Evolutionary conservation across 225 moss, liverwort and hornwort species (phyloP), one percentile per base, ranked within the genome.

Genomic region (Pseudoscleropodium purum): DNA sequence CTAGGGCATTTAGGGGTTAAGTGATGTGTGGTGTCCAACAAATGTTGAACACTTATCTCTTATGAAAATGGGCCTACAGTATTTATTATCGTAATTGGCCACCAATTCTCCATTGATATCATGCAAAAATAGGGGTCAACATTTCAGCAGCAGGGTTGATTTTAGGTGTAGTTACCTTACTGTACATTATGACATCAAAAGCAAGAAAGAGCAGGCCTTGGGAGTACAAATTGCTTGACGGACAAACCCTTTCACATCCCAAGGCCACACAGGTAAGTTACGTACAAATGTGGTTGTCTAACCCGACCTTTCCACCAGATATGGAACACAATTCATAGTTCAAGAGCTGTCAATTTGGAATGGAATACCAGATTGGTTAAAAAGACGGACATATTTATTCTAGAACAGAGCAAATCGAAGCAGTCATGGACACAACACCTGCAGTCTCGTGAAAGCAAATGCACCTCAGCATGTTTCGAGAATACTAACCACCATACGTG

Each of bases 81-180:
- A 20, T 68, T 37, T 23, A 68, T 12, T 21, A 21, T 4, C 37
- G 5, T 68, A 12, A 68, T 18, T 49, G 20, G 19, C 20, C 1
- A 33, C 29, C 73, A 43, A 43, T 45, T 73, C 27, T 73, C 16
- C 17, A 73, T 43, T 43, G 17, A 16, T 43, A 73, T 43, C 5
- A 0, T 75, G 4, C 3, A 6, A 75, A 49, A 31, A 49, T 20
- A 76, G 13, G 13, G 11, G 7, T 33, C 1, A 1, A 49, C 7
- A 18, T 12, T 75, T 18, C 0, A 2, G 11, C 11, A 0, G n/a
- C 47, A 9, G 47, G 10, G 6, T 30, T 6, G 0, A 31, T 47
- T 75, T 33, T 7, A 75, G 18, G 7, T 18, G 47, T 29, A 10
- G 9, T 10, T 30, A 18, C 18, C 2, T 4, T 49, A 30, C 30